Evolutionary conservation across 768 basidiomycete species (phyloP).

Genomic region (Suillus tomentosus): DNA sequence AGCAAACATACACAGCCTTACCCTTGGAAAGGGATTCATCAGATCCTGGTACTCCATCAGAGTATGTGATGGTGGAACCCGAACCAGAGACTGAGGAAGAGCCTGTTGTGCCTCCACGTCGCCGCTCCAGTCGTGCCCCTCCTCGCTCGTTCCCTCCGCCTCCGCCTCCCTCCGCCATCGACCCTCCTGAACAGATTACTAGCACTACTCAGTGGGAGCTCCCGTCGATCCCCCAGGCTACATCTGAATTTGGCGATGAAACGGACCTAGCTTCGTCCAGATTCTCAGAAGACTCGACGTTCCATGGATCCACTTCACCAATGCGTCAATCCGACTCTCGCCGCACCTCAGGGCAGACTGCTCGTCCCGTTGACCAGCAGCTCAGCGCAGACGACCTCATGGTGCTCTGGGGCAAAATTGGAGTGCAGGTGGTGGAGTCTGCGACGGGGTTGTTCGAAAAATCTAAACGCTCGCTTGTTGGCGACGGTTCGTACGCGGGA

Average conservation of each 20-base stretch:
- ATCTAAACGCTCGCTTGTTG: constrained; percentile 76
- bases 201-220: constrained; percentile 64
- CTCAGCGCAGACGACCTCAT: constrained; percentile 67
- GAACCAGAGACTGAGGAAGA: constrained; percentile 38
- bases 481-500: constrained; percentile 82
- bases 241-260: constrained; percentile 58
- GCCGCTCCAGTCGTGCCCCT: constrained; percentile 31
- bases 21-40: constrained; percentile 8
- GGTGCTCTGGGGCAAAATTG: constrained; percentile 70
- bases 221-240: constrained; percentile 56
- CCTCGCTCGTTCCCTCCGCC: constrained; percentile 31
- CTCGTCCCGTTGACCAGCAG: constrained; percentile 35
- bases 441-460: constrained; percentile 70
- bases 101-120: constrained; percentile 44
- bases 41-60: constrained; percentile 35
- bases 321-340: constrained; percentile 18
- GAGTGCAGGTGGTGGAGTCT: constrained; percentile 70
- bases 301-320: constrained; percentile 31
- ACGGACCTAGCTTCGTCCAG: constrained; percentile 52
- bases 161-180: constrained; percentile 39
- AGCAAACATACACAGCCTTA: background rate
- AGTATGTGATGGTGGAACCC: constrained; percentile 69
- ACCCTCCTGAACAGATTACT: constrained; percentile 36
- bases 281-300: constrained; percentile 62
- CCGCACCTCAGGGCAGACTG: constrained; percentile 15